phyloP scores from a whole-genome alignment of 768 basidiomycete species.

The Pleurotus ostreatus region DNA sequence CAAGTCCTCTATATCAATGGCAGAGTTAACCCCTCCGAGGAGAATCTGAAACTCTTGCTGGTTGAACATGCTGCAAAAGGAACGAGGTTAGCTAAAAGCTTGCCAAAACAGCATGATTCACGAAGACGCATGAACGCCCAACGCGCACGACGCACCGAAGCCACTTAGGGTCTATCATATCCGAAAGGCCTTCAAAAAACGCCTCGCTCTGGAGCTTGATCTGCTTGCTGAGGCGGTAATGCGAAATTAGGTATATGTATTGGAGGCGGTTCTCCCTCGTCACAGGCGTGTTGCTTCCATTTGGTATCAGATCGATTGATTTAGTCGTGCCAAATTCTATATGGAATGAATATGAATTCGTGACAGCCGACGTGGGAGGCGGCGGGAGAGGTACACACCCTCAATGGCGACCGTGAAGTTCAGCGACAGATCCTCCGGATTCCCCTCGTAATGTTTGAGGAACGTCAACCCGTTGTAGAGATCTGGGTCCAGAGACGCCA shows the following conservation, averaged over 20 bases:
- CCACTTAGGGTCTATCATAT: constrained; percentile 91
- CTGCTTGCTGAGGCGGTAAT: constrained; percentile 85
- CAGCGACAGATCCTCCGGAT: constrained; percentile 83
- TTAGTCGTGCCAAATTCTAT: constrained; percentile 80
- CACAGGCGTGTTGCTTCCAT: constrained; percentile 79
- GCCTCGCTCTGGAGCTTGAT: constrained; percentile 80
- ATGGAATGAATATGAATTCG: not conserved
- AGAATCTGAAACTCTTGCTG: constrained; percentile 93
- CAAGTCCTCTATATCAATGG: constrained; percentile 82
- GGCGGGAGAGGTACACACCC: constrained; percentile 41
- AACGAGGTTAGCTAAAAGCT: not conserved
- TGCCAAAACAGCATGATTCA: too few species aligned
- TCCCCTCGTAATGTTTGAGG: constrained; percentile 86
- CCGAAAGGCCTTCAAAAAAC: constrained; percentile 90
- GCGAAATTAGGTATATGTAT: constrained; percentile 87
- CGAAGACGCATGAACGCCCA: not conserved
- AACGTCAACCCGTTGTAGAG: constrained; percentile 90
- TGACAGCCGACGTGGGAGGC: not conserved
- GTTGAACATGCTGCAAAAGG: constrained; percentile 80
- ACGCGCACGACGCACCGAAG: constrained; percentile 46
- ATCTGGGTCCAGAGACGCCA: constrained; percentile 87
- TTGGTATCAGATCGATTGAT: constrained; percentile 73
- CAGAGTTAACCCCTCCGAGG: constrained; percentile 82
- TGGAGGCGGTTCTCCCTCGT: constrained; percentile 85
- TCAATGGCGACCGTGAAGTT: constrained; percentile 88